Conservation (phyloP, 1,284 basidiomycete species). For the Ustilago tritici region DNA sequence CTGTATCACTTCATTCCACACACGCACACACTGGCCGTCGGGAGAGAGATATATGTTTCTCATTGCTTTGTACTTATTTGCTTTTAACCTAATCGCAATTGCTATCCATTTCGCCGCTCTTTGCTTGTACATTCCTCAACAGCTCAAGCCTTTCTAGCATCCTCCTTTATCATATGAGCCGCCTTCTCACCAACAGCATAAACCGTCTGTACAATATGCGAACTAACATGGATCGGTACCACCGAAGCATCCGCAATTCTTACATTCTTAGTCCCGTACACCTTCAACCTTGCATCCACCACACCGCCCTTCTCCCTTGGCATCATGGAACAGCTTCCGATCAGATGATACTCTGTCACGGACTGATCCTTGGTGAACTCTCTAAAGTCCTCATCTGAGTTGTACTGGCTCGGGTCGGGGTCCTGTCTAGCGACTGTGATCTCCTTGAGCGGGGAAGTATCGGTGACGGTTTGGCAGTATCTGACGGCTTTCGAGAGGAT, state of each 20-base stretch:
- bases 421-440: constrained; percentile 45
- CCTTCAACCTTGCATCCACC: constrained; percentile 76
- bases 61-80: too few species aligned
- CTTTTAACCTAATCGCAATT: too few species aligned
- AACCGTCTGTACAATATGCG: constrained; percentile 49
- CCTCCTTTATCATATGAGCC: constrained; percentile 48
- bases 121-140: too few species aligned
- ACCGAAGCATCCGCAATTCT: constrained; percentile 70
- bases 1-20: background rate
- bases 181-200: constrained; percentile 56
- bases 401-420: constrained; percentile 47
- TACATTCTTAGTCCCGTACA: constrained; percentile 78
- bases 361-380: constrained; percentile 53
- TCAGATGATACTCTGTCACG: constrained; percentile 71
- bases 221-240: constrained; percentile 50
- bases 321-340: constrained; percentile 77
- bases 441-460: constrained; percentile 36
- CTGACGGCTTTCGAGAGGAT: constrained; percentile 57
- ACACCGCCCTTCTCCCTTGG: constrained; percentile 77
- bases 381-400: constrained; percentile 35
- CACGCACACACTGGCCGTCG: too few species aligned
- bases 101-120: too few species aligned
- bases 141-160: constrained; percentile 16
- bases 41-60: too few species aligned
- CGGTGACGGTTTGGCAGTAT: constrained; percentile 47